A percentile compares a stretch with the other conserved stretches of the same genome.
phyloP scores from a whole-genome alignment of 2,329 filamentous ascomycete species.

The Ophiognomonia clavigignenti-juglandacearum region DNA sequence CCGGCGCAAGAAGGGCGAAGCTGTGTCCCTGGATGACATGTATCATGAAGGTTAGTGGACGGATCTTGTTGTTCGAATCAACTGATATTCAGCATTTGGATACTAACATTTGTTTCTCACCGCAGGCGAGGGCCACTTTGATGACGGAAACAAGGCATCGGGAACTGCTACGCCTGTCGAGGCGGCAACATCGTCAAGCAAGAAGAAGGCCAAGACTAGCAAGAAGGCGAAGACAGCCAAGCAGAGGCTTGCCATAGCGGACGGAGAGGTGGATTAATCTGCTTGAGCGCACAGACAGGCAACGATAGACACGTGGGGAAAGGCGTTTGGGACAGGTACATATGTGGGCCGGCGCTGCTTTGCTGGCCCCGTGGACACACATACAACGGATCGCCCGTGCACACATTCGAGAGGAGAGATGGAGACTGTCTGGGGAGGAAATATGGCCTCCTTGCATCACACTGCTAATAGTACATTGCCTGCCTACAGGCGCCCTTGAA shows the following conservation, averaged over 20 bases:
- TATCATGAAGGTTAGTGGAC: conserved; percentile 88
- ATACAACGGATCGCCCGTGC: too few relatives aligned
- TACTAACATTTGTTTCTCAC: conserved; percentile 24
- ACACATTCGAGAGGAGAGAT: too few relatives aligned
- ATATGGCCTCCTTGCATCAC: too few relatives aligned
- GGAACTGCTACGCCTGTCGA: conserved; percentile 80
- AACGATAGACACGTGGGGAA: neutral
- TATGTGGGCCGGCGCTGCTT: neutral
- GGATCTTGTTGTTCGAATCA: neutral
- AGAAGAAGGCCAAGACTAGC: conserved; percentile 50
- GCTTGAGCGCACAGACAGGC: too few relatives aligned
- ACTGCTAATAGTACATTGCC: too few relatives aligned
- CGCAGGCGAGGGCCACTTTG: conserved; percentile 91
- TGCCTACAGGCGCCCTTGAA: too few relatives aligned
- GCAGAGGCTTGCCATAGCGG: conserved; percentile 63
- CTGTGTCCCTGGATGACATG: conserved; percentile 84
- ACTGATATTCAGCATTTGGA: neutral
- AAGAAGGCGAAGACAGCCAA: conserved; percentile 67
- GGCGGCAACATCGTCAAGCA: conserved; percentile 42
- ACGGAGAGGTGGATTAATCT: conserved; percentile 44
- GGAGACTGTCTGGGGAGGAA: too few relatives aligned
- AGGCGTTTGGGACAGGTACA: neutral
- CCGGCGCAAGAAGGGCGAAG: conserved; percentile 45
- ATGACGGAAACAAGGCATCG: conserved; percentile 74
- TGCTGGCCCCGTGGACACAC: too few relatives aligned